Evolutionary conservation across 306 rosid species (phyloP).

Genomic region (Ormosia semicastrata): DNA sequence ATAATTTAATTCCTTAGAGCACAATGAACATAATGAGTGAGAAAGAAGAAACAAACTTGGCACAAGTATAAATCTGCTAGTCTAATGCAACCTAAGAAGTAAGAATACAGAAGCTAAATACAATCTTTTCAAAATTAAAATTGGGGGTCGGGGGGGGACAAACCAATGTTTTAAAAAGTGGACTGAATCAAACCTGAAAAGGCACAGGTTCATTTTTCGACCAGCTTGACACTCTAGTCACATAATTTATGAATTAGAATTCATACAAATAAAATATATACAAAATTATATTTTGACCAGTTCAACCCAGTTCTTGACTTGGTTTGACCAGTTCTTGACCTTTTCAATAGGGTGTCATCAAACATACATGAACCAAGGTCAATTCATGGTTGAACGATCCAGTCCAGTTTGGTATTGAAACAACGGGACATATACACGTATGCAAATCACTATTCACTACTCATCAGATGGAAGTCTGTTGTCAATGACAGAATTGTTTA

Average conservation of each 20-base stretch:
- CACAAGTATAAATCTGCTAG: not conserved
- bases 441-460: not conserved
- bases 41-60: not conserved
- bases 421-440: not conserved
- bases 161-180: not conserved
- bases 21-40: not conserved
- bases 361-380: not conserved
- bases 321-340: not conserved
- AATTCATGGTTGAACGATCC: not conserved
- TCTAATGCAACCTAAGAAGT: not conserved
- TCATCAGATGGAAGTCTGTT: not conserved
- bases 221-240: not conserved
- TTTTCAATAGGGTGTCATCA: not conserved
- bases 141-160: too few relatives aligned
- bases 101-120: not conserved
- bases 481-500: not conserved
- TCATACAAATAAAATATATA: too few relatives aligned
- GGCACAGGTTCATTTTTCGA: not conserved
- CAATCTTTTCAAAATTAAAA: too few relatives aligned
- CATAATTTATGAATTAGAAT: not conserved
- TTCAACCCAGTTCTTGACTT: not conserved
- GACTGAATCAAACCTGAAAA: not conserved
- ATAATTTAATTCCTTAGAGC: slow-evolving; percentile 10
- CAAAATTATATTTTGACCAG: not conserved
- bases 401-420: not conserved